Conservation (phyloP, 169 alveolate species). For the Plasmodium fragile region DNA sequence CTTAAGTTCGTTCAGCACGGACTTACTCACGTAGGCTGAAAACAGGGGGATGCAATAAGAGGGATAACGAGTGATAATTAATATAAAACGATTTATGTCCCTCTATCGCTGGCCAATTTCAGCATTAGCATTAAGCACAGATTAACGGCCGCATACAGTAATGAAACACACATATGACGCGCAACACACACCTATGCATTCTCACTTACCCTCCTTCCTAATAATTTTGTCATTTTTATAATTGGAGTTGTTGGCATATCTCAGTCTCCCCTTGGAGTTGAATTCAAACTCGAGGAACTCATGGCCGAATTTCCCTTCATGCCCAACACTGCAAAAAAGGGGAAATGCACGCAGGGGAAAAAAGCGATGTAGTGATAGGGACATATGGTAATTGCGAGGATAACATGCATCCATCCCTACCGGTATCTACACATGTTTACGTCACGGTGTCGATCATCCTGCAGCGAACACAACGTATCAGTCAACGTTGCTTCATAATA, state of each 20-base stretch:
- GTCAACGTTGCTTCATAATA: not conserved
- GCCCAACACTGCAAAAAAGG: conserved; percentile 82
- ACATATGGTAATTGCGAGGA: not conserved
- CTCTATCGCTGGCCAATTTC: not conserved
- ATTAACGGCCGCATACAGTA: not conserved
- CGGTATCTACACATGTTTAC: not conserved
- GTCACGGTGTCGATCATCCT: not conserved
- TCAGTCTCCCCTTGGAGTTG: conserved; percentile 93
- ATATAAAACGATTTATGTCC: not conserved
- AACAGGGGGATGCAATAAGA: not conserved
- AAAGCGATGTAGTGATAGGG: conserved; percentile 50
- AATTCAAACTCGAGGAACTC: conserved; percentile 98
- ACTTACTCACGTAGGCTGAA: conserved; percentile 86
- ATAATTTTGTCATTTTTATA: conserved; percentile 95
- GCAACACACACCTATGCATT: conserved; percentile 72
- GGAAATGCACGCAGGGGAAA: not conserved
- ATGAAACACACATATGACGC: conserved; percentile 78
- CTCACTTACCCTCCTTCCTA: conserved; percentile 93
- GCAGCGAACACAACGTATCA: not conserved
- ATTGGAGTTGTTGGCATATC: conserved; percentile 97
- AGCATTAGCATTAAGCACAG: not conserved
- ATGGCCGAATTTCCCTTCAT: conserved; percentile 94
- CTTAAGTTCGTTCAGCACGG: conserved; percentile 89
- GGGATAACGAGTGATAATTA: not conserved
- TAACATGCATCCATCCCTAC: not conserved